Evolutionary conservation across 495 filamentous ascomycete genomes (phyloP).

Genomic region (Trichoderma reesei): DNA sequence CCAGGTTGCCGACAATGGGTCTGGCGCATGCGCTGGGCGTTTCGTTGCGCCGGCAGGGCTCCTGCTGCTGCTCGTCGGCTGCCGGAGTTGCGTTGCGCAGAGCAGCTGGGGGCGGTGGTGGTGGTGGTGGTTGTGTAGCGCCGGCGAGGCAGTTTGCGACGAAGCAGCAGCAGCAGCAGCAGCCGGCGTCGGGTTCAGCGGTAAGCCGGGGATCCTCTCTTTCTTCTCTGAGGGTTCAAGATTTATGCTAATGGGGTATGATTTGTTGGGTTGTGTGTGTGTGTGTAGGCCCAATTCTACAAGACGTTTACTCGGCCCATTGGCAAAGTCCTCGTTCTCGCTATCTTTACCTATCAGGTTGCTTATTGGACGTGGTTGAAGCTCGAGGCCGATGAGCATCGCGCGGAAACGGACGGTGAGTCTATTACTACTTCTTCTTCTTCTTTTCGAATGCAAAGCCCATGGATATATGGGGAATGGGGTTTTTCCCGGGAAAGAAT

Average conservation of each 20-base stretch:
- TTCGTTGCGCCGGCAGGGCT: background rate
- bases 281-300: conserved; percentile 59
- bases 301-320: conserved; percentile 69
- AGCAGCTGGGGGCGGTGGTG: background rate
- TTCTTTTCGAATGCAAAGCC: background rate
- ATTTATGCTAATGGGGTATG: too few relatives aligned
- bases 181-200: background rate
- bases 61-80: background rate
- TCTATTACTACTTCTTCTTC: too few relatives aligned
- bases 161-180: background rate
- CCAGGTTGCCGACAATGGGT: background rate
- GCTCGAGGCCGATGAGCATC: conserved; percentile 69
- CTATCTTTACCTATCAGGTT: conserved; percentile 80
- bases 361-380: conserved; percentile 79
- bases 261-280: too few relatives aligned
- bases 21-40: background rate
- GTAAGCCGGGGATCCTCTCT: background rate
- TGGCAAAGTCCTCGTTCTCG: conserved; percentile 74
- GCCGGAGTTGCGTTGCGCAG: background rate
- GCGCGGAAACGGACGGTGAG: conserved; percentile 46
- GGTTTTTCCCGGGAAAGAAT: background rate
- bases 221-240: background rate
- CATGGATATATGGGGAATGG: background rate
- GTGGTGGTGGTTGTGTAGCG: background rate
- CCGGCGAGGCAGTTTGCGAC: background rate